Evolutionary conservation across 2,329 filamentous ascomycete species (phyloP).

Genomic region (Aspergillus pseudonomiae): DNA sequence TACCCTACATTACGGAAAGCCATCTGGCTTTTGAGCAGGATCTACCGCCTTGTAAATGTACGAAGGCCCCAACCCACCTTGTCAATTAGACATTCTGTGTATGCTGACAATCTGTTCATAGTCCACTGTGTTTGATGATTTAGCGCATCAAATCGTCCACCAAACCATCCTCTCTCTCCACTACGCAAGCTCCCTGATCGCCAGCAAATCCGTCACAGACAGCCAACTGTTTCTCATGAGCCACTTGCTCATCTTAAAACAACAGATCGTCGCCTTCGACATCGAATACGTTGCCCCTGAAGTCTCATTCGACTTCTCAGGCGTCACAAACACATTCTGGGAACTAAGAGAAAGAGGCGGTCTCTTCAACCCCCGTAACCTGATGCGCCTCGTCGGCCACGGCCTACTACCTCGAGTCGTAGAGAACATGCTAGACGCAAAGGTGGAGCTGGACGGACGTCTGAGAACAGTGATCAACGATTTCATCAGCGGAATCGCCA

Average conservation of each 20-base stretch:
- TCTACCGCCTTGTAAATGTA: slow-evolving; percentile 71
- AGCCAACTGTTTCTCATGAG: slow-evolving; percentile 91
- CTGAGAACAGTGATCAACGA: slow-evolving; percentile 67
- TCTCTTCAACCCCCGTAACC: slow-evolving; percentile 66
- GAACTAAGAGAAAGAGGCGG: slow-evolving; percentile 66
- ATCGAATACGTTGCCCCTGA: slow-evolving; percentile 75
- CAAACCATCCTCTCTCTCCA: slow-evolving; percentile 85
- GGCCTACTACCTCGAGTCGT: slow-evolving; percentile 67
- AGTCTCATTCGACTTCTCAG: slow-evolving; percentile 68
- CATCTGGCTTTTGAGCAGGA: slow-evolving; percentile 69
- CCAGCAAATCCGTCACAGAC: slow-evolving; percentile 68
- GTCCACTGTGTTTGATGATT: slow-evolving; percentile 71
- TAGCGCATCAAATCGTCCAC: slow-evolving; percentile 81
- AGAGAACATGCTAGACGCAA: slow-evolving; percentile 72
- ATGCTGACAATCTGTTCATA: slow-evolving; percentile 32
- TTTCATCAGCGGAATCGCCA: slow-evolving; percentile 63
- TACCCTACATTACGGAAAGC: slow-evolving; percentile 70
- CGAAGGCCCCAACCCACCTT: background rate
- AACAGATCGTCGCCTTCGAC: slow-evolving; percentile 93
- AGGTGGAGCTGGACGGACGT: slow-evolving; percentile 67
- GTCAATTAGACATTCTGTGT: background rate
- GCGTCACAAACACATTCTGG: slow-evolving; percentile 67
- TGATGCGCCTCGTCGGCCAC: slow-evolving; percentile 61
- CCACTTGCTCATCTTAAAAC: slow-evolving; percentile 91
- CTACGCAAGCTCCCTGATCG: slow-evolving; percentile 72